Evolutionary conservation across 2,329 filamentous ascomycete species (phyloP).

Genomic region (Aspergillus cejpii): DNA sequence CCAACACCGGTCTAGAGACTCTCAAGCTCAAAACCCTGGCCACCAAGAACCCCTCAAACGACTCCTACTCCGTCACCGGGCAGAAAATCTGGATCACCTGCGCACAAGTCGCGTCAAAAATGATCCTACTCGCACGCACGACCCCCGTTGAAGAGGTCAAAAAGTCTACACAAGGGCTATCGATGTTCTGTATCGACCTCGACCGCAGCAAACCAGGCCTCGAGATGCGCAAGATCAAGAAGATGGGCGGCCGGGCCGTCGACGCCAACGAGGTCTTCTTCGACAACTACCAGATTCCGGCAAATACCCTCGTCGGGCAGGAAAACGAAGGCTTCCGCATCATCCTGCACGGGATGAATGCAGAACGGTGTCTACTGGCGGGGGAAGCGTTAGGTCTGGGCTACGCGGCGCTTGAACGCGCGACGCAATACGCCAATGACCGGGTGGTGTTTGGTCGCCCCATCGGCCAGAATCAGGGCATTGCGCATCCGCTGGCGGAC

Average conservation of each 20-base stretch:
- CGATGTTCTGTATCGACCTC: conserved; percentile 73
- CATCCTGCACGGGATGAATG: conserved; percentile 73
- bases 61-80: conserved; percentile 61
- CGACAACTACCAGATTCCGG: conserved; percentile 64
- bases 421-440: conserved; percentile 58
- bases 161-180: conserved; percentile 68
- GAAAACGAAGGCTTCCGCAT: conserved; percentile 75
- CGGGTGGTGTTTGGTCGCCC: conserved; percentile 54
- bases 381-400: conserved; percentile 75
- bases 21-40: conserved; percentile 63
- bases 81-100: conserved; percentile 90
- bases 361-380: conserved; percentile 66
- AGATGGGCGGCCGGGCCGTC: conserved; percentile 77
- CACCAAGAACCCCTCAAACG: conserved; percentile 45
- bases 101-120: conserved; percentile 72
- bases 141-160: conserved; percentile 60
- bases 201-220: conserved; percentile 56
- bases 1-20: conserved; percentile 72
- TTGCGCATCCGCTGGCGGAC: conserved; percentile 53
- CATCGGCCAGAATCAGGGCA: conserved; percentile 56
- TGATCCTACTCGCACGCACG: conserved; percentile 75
- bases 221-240: conserved; percentile 65
- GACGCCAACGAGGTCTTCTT: conserved; percentile 88
- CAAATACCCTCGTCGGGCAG: conserved; percentile 59
- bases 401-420: conserved; percentile 61